Base-by-base conservation (phyloP, 2,329 filamentous ascomycete species). In the Fusarium phyllophilum region DNA sequence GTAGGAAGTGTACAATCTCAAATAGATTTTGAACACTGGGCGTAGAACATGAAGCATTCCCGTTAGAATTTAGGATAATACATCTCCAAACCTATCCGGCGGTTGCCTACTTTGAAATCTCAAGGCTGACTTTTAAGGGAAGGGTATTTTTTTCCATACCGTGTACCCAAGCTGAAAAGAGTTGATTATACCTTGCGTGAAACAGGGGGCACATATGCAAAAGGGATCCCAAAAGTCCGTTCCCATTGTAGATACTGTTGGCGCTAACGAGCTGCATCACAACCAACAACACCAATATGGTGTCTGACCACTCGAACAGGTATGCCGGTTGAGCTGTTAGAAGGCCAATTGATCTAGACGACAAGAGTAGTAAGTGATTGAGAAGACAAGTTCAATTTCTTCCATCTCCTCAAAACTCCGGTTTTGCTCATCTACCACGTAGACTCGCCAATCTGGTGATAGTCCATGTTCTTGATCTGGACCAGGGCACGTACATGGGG, bases 191-290 rank as follows among this genome's bases (percentile, higher is more conserved):
- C 31, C 45, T 44, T 31, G 39, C n/a, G 18, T 24, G 26, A n/a
- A 52, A 34, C 17, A 52, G 33, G n/a, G 42, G 13, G 24, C 17
- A 29, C 24, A 29, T 45, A 48, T 68, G 48, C 31, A 59, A 48
- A 26, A 45, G 22, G 9, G 14, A 41, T 20, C 15, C 31, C 15
- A 33, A 46, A 33, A 39, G 42, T 29, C 34, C 26, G 8, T 39
- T 33, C 20, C 34, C 26, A 46, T 36, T 62, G 54, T 52, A 74
- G 61, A 74, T 74, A 49, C 46, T 73, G 70, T 73, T 73, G 70
- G 71, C 66, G 62, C 71, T 68, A 68, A 45, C 26, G 42, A 29
- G 14, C 55, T 48, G 56, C 36, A 42, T 57, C 46, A 34, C 41
- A 61, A 57, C 66, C 52, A 71, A 63, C 51, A 73, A 45, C 60